Evolutionary conservation across 2,329 filamentous ascomycete genomes (phyloP), one percentile per base, ranked within the genome.

Genomic region (Scedosporium apiospermum): DNA sequence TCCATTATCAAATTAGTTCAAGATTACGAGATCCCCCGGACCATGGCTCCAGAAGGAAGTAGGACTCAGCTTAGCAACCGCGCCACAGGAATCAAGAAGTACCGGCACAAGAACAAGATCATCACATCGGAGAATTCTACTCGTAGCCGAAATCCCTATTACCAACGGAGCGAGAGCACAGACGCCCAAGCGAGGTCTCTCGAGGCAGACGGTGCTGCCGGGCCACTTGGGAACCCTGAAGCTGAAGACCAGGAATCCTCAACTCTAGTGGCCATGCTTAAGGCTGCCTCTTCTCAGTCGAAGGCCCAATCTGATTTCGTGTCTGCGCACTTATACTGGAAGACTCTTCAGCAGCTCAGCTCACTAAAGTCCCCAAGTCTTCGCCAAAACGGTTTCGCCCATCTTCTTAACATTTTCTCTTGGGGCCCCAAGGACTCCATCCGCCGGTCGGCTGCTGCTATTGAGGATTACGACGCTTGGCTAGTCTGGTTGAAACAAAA

Each of bases 311-410:
- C 89, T 0, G 91, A 96, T 71, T 96, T 92, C 69, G 86, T 95
- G 59, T 88, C 88, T 34, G 89, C 91, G 1, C 90, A 96, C 68
- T 82, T 90, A 60, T 96, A 93, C 77, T 93, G 90, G 86, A 89
- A 88, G 71, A 92, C 91, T 0, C 77, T 93, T 30, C 86, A 90
- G 64, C 88, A 91, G 65, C 80, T 96, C 18, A 84, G 85, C 67
- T 81, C 81, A 62, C 74, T 89, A 63, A 79, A 78, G 51, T 87
- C 83, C 16, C 77, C 82, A 6, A 87, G 81, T 9, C 74, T 91
- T 34, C 84, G 84, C 26, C 80, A 82, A 62, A 81, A 91, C 70
- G 85, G 89, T 34, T 90, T 90, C 74, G 80, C 89, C 42, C 86
- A 87, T 66, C 77, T 92, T 67, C 75, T 91, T 64, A 84, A 90